Conservation (phyloP, 495 filamentous ascomycete genomes). For the Aspergillus bridgeri region DNA sequence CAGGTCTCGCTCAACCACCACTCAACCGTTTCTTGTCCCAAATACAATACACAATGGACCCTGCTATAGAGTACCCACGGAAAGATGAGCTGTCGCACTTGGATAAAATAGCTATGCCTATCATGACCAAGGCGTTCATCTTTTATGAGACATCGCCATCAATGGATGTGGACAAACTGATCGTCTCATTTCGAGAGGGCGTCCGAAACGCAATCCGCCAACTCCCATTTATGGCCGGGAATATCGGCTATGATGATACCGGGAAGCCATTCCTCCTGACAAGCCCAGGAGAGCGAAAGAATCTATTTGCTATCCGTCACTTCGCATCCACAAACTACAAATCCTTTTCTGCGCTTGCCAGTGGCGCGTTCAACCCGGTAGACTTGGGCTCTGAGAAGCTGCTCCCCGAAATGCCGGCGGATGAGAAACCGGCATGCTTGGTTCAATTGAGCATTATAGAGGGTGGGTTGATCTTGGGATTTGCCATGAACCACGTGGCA, state of each 20-base stretch:
- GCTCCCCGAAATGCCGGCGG: constrained; percentile 10
- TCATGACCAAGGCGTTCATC: constrained; percentile 19
- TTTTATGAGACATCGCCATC: constrained; percentile 17
- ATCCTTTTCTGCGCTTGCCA: constrained; percentile 15
- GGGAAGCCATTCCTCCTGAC: constrained; percentile 20
- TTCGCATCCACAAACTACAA: constrained; percentile 13
- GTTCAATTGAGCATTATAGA: constrained; percentile 24
- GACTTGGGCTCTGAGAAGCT: constrained; percentile 13
- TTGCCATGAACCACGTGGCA: constrained; percentile 19
- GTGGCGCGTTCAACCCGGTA: constrained; percentile 16
- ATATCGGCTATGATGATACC: constrained; percentile 11
- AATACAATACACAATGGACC: not conserved
- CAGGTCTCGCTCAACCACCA: not conserved
- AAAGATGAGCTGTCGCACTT: constrained; percentile 24
- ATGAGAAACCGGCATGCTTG: constrained; percentile 15
- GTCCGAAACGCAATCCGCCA: constrained; percentile 20
- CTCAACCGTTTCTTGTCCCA: no score
- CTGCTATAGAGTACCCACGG: not conserved
- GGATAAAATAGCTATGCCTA: constrained; percentile 18
- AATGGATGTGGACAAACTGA: constrained; percentile 8
- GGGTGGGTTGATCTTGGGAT: constrained; percentile 22
- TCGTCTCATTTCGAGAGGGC: constrained; percentile 19
- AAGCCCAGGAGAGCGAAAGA: constrained; percentile 3
- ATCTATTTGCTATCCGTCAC: constrained; percentile 14
- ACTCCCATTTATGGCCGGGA: constrained; percentile 25